phyloP scores from a whole-genome alignment of 768 basidiomycete species.

The Kwoniella europaea region DNA sequence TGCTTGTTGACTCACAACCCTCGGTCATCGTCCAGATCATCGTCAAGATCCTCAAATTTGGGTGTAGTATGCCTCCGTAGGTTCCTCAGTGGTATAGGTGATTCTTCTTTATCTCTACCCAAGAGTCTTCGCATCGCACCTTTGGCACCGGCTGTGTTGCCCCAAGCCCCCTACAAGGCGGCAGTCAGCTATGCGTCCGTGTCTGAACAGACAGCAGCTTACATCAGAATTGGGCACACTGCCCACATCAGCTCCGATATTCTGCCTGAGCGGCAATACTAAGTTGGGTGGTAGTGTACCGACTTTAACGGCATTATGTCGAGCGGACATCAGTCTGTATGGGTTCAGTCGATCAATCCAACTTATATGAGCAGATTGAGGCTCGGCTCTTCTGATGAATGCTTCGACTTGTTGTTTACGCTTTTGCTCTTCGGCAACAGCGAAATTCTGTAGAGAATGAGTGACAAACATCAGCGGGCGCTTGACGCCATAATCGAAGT shows the following conservation, averaged over 20 bases:
- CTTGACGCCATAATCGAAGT: not conserved
- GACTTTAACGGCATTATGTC: conserved; percentile 73
- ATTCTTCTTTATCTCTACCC: conserved; percentile 33
- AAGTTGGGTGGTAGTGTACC: conserved; percentile 73
- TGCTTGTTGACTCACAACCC: conserved; percentile 38
- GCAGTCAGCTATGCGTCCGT: not conserved
- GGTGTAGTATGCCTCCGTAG: conserved; percentile 17
- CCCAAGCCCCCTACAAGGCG: conserved; percentile 15
- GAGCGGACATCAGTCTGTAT: conserved; percentile 78
- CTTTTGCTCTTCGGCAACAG: conserved; percentile 88
- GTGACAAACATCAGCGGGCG: conserved; percentile 1
- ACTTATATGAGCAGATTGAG: conserved; percentile 59
- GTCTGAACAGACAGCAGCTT: not conserved
- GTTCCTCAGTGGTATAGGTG: conserved; percentile 23
- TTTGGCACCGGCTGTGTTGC: conserved; percentile 25
- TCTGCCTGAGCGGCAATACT: conserved; percentile 78
- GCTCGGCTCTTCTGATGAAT: conserved; percentile 63
- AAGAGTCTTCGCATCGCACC: conserved; percentile 43
- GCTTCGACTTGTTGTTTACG: conserved; percentile 76
- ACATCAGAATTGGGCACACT: conserved; percentile 24
- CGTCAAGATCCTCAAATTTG: conserved; percentile 26
- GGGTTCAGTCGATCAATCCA: conserved; percentile 84
- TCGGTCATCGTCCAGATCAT: conserved; percentile 42
- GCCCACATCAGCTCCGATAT: conserved; percentile 60
- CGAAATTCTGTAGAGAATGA: conserved; percentile 67